These are phyloP conservation scores for Dipodascopsis uninucleata DNA, from an alignment of 805 yeast genomes.

Conservation along the genomic window DNA sequence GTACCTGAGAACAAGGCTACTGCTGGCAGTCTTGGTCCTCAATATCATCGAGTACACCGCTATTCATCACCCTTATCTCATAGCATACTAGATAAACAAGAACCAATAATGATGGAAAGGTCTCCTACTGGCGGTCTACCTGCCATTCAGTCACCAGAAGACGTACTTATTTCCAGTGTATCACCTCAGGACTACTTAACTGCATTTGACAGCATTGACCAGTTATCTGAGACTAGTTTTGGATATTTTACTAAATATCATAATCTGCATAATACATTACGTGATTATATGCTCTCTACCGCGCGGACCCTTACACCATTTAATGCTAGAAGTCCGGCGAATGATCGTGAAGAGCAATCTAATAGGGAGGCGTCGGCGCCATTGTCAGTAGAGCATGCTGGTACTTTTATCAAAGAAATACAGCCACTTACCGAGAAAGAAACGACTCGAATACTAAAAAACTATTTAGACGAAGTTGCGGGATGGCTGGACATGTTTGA, in stretches of 20 bases:
- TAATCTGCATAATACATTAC: constrained; percentile 4
- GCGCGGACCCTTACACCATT: constrained; percentile 8
- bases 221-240: neutral
- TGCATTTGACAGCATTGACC: neutral
- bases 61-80: neutral
- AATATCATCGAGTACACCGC: neutral
- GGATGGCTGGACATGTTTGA: constrained; percentile 43
- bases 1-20: too few species aligned
- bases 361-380: too few species aligned
- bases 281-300: constrained; percentile 7
- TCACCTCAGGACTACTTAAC: neutral
- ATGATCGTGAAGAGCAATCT: too few species aligned
- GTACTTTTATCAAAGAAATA: too few species aligned
- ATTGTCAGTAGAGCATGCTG: too few species aligned
- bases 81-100: neutral
- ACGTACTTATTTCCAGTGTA: neutral
- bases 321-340: too few species aligned
- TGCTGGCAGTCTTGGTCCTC: constrained; percentile 5
- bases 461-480: constrained; percentile 41
- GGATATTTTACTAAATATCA: constrained; percentile 1
- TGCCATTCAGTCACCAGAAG: neutral
- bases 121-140: too few species aligned
- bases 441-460: constrained; percentile 12
- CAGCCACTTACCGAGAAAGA: constrained; percentile 2
- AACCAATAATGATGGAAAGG: neutral